Percentiles rank a stretch among this genome's conserved stretches.
These are phyloP conservation scores for Lindgomyces ingoldianus DNA, from an alignment of 495 filamentous ascomycete genomes.

Conservation along the genomic window DNA sequence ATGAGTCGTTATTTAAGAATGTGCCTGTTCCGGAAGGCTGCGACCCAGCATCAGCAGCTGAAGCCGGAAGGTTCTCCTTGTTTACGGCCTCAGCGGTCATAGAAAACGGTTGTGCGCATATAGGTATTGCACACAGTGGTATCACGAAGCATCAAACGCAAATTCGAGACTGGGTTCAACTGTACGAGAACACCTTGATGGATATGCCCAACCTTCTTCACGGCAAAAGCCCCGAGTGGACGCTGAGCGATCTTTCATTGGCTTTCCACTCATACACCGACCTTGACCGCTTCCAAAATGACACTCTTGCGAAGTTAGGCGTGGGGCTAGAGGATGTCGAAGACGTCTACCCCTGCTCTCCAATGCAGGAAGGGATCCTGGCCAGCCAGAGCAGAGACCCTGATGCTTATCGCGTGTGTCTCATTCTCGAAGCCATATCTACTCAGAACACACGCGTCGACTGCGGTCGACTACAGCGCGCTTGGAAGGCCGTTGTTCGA, in stretches of 20 bases:
- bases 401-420: constrained; percentile 50
- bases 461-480: no score
- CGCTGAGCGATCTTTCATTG: no score
- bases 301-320: not conserved
- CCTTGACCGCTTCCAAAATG: not conserved
- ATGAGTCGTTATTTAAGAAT: constrained; percentile 38
- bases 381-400: constrained; percentile 52
- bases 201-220: no score
- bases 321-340: constrained; percentile 38
- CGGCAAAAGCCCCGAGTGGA: no score
- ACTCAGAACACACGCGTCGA: no score
- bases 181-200: no score
- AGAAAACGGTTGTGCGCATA: no score
- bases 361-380: constrained; percentile 50
- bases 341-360: constrained; percentile 49
- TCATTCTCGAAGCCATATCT: constrained; percentile 49
- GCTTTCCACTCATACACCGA: constrained; percentile 40
- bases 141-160: no score
- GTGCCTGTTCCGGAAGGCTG: constrained; percentile 1
- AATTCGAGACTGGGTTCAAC: no score
- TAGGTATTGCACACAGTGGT: no score
- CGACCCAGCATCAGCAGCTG: constrained; percentile 46
- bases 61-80: not conserved
- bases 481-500: no score
- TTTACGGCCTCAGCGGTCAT: no score